These are phyloP conservation scores for Astrothelium macrocarpum DNA, from an alignment of 495 filamentous ascomycete species.

Conservation along the genomic window DNA sequence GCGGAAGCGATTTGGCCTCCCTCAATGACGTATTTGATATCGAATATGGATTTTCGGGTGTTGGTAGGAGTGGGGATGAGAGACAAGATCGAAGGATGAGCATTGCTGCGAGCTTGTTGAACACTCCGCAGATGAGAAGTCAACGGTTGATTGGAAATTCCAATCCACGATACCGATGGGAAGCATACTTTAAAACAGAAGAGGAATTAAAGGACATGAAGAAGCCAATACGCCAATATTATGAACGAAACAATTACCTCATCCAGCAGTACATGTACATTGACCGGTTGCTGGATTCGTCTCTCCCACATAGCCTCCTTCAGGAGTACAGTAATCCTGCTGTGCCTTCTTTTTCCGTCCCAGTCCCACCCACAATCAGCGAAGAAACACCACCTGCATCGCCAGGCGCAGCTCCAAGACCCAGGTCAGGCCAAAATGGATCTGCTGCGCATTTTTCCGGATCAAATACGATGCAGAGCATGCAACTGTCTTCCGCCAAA, in stretches of 20 bases:
- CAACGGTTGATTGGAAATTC: slow-evolving; percentile 69
- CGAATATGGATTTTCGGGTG: slow-evolving; percentile 8
- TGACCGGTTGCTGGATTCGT: slow-evolving; percentile 81
- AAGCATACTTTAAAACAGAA: slow-evolving; percentile 61
- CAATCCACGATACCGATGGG: slow-evolving; percentile 69
- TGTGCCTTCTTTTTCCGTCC: slow-evolving; percentile 12
- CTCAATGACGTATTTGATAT: background rate
- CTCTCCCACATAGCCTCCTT: slow-evolving; percentile 72
- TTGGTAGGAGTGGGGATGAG: slow-evolving; percentile 1
- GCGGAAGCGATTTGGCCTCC: slow-evolving; percentile 10
- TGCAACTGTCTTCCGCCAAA: slow-evolving; percentile 29
- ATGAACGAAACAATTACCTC: slow-evolving; percentile 72
- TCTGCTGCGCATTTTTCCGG: background rate
- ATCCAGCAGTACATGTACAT: slow-evolving; percentile 86
- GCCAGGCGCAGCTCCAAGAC: slow-evolving; percentile 13
- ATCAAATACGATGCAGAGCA: background rate
- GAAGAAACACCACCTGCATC: slow-evolving; percentile 12
- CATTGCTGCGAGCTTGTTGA: slow-evolving; percentile 39
- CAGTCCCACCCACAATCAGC: slow-evolving; percentile 17
- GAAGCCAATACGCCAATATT: slow-evolving; percentile 64
- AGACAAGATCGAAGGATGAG: slow-evolving; percentile 28
- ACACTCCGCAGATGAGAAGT: slow-evolving; percentile 61
- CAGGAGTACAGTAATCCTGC: slow-evolving; percentile 70
- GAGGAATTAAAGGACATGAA: slow-evolving; percentile 54
- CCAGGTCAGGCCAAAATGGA: background rate